Evolutionary conservation across 495 filamentous ascomycete genomes (phyloP).

Genomic region (Penicillium canescens): DNA sequence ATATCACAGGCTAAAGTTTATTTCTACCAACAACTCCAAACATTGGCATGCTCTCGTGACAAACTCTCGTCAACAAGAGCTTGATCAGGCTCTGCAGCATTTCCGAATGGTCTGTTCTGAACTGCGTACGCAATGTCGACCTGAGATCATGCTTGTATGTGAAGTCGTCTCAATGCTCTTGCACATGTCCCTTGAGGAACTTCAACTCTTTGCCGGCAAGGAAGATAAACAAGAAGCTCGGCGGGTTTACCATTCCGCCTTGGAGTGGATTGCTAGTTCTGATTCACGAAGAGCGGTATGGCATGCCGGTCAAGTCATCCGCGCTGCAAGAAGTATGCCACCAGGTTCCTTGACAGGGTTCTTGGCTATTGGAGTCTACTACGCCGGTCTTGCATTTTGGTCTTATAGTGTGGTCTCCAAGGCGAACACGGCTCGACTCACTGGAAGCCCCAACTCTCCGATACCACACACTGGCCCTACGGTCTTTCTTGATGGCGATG

Average conservation of each 20-base stretch:
- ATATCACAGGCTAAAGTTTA: conserved; percentile 55
- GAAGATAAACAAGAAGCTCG: conserved; percentile 62
- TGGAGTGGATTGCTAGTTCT: conserved; percentile 51
- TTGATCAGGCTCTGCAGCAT: conserved; percentile 42
- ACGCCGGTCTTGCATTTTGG: conserved; percentile 62
- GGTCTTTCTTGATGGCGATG: conserved; percentile 51
- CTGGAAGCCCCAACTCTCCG: conserved; percentile 11
- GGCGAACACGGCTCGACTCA: conserved; percentile 25
- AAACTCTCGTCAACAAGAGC: conserved; percentile 52
- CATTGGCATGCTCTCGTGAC: conserved; percentile 51
- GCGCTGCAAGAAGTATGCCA: conserved; percentile 50
- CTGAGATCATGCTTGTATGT: conserved; percentile 45
- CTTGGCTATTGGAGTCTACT: conserved; percentile 58
- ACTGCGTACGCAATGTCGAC: conserved; percentile 14
- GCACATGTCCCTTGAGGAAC: conserved; percentile 61
- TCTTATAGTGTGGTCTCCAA: conserved; percentile 52
- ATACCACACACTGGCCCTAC: conserved; percentile 14
- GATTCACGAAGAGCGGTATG: conserved; percentile 59
- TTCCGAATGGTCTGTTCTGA: conserved; percentile 42
- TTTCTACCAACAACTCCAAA: conserved; percentile 39
- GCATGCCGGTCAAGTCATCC: conserved; percentile 63
- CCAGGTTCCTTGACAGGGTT: conserved; percentile 54
- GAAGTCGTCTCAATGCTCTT: conserved; percentile 60
- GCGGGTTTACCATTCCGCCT: conserved; percentile 50
- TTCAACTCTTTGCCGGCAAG: conserved; percentile 64